Evolutionary conservation across 805 yeast species (phyloP), one percentile per base, ranked within the genome.

Genomic region (Yarrowia bubula): DNA sequence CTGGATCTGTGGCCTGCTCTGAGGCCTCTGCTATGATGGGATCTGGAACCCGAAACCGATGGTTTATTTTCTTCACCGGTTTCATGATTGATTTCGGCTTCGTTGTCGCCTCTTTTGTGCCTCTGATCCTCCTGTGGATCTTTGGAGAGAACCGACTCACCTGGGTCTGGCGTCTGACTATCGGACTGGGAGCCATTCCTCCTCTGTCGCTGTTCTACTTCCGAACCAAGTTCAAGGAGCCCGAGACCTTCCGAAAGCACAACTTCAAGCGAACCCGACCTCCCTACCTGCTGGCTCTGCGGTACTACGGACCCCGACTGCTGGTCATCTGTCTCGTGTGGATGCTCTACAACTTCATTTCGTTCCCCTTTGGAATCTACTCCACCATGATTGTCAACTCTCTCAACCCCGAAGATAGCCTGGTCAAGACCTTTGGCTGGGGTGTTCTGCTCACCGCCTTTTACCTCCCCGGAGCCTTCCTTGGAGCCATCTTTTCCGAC

Each of bases 1-100:
- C 96, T 13, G 92, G 97, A 50, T 88, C 96, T 8, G 93, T 92
- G 17, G 96, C 96, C 41, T 90, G 96, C 70, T 92, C 97, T 33
- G 98, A 92, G 76, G 95, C 96, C 43, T 86, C 96, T 51, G 86
- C 89, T 65, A 77, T 84, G 68, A 78, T 92, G 70, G 89, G 92
- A 15, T 81, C 85, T n/a, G 96, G 96, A 66, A 81, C 83, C 67
- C 87, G 98, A 79, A 91, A 92, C 78, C 83, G 97, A 75, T 92
- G 88, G 81, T 92, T 92, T 73, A 83, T 86, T 65, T 86, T 92
- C 89, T 92, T 92, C 76, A 92, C 98, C 46, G 89, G 92, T 75
- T 81, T 84, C 71, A 88, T 88, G 89, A 92, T 92, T 72, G 98
- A 92, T 76, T 70, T 78, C 41, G 98, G 98, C 8, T 92, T 90